A percentile compares a stretch with the other conserved stretches of the same genome.
phyloP scores from a whole-genome alignment of 331 rosid species.

The Rosa hybrid region DNA sequence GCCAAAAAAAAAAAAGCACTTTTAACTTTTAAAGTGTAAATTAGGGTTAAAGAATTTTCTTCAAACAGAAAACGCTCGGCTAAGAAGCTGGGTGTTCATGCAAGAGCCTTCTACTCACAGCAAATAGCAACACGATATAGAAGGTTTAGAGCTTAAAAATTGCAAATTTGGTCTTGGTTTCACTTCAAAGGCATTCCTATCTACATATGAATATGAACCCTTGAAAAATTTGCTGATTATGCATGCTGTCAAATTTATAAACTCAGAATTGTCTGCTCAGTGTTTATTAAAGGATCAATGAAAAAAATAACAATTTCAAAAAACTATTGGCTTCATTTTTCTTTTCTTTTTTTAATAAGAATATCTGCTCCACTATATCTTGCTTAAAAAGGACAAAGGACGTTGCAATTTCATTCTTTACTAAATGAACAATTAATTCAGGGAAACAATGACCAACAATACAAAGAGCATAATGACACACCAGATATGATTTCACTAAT shows the following conservation, averaged over 20 bases:
- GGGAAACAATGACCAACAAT: background rate
- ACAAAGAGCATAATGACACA: background rate
- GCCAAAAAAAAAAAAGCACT: background rate
- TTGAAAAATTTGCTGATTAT: background rate
- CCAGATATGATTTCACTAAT: background rate
- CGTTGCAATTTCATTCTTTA: background rate
- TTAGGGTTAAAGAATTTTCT: background rate
- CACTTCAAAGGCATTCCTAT: background rate
- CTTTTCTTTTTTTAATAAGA: too few species aligned
- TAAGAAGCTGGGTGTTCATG: background rate
- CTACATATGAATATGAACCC: background rate
- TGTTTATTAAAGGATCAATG: background rate
- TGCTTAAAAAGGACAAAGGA: background rate
- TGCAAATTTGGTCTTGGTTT: background rate
- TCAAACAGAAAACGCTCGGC: background rate
- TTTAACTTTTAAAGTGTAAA: background rate
- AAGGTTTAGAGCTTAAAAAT: background rate
- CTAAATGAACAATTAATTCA: background rate
- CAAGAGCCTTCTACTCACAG: background rate
- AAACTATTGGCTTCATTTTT: background rate
- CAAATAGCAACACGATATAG: background rate
- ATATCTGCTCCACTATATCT: background rate
- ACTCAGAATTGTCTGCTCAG: background rate
- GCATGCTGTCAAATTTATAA: background rate
- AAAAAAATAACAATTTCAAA: background rate